Base-by-base conservation (phyloP, 768 basidiomycete genomes). In the Suillus placidus region DNA sequence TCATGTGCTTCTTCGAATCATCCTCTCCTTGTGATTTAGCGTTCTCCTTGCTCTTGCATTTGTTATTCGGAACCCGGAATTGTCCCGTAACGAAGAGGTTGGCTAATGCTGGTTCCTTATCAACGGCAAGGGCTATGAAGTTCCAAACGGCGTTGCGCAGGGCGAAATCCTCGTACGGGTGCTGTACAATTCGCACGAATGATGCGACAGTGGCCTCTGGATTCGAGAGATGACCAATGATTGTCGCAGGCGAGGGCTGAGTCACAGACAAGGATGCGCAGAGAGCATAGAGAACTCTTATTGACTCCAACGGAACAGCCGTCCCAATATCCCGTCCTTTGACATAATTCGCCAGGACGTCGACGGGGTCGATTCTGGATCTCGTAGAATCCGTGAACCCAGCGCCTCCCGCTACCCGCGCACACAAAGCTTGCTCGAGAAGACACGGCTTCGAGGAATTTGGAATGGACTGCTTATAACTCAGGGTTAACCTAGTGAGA, bases 71-170 rank as follows among this genome's bases (percentile, higher is more conserved):
- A 4, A 83, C 77, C 58, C 83, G 84, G 69, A 93, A 90, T 49
- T 86, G 84, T 4, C 94, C 94, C 0, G 87, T 84, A 38, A 95
- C 88, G 65, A 95, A 88, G 34, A 97, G 80, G 62, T 87, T 83
- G 2, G 91, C 88, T 6, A 97, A 81, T 0, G 95, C 94, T 1
- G 96, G 94, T 73, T 95, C 94, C 67, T 89, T 90, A 70, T 93
- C 89, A 16, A 96, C 87, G 1, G 92, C 89, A 20, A 93, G 81
- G 0, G 91, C 79, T 45, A 97, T 88, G 68, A 97, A 90, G 67
- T 84, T 85, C 95, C 96, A 98, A 6, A 93, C 87, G 0, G 90
- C 85, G 60, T 85, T 89, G 23, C 91, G 88, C 38, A 93, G 82
- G 9, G 83, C 72, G 23, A 88, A 80, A 51, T 94, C 93, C 37